Conservation (phyloP, 306 rosid species). For the Vicia sativa region DNA sequence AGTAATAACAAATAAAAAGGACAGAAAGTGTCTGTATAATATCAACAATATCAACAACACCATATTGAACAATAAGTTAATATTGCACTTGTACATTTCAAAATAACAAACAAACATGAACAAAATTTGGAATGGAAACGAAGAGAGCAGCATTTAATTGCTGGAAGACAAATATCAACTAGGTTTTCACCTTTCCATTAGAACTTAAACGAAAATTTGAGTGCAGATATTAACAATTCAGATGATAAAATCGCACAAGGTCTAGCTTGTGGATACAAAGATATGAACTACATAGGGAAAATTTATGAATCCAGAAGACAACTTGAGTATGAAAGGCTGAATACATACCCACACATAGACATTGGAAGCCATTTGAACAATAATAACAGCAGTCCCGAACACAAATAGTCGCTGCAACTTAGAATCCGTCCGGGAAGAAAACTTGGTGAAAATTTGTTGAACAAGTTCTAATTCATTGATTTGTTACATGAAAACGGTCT, state of each 20-base stretch:
- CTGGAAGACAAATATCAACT: too few species aligned
- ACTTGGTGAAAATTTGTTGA: neutral
- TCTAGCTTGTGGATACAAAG: neutral
- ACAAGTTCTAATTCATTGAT: slow-evolving; percentile 14
- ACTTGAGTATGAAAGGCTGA: neutral
- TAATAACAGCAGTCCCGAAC: neutral
- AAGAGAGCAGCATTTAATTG: too few species aligned
- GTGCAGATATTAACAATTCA: neutral
- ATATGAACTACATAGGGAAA: neutral
- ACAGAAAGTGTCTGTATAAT: too few species aligned
- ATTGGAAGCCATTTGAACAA: slow-evolving; percentile 6
- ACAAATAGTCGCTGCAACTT: slow-evolving; percentile 2
- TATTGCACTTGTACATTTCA: too few species aligned
- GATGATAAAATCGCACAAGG: neutral
- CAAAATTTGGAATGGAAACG: too few species aligned
- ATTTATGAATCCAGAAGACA: slow-evolving; percentile 9
- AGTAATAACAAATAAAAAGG: too few species aligned
- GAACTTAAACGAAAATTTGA: neutral
- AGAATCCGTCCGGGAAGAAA: slow-evolving; percentile 19
- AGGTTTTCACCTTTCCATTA: too few species aligned
- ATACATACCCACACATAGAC: neutral
- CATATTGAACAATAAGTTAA: too few species aligned
- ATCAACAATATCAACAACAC: too few species aligned
- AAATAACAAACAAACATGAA: too few species aligned
- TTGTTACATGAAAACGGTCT: slow-evolving; percentile 15